Evolutionary conservation across 805 yeast species (phyloP).

Genomic region (Ogataea populi-albae): DNA sequence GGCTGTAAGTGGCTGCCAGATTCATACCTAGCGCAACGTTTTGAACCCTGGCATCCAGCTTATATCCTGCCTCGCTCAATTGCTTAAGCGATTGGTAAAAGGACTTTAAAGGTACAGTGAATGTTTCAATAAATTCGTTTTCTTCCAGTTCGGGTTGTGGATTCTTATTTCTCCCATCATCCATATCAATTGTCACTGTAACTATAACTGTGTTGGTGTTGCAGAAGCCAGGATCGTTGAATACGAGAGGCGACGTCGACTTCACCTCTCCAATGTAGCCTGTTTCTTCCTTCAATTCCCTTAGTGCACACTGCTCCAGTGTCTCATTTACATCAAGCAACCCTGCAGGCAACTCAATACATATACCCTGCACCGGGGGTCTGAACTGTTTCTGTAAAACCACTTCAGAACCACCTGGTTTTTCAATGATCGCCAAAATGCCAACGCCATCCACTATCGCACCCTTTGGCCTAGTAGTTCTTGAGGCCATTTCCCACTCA

Average conservation of each 20-base stretch:
- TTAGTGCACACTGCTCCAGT: constrained; percentile 72
- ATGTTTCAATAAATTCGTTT: constrained; percentile 89
- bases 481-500: constrained; percentile 88
- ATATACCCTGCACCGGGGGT: constrained; percentile 86
- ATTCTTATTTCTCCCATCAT: constrained; percentile 57
- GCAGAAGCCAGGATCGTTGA: constrained; percentile 69
- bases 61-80: constrained; percentile 63
- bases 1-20: constrained; percentile 38
- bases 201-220: constrained; percentile 84
- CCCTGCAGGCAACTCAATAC: constrained; percentile 96
- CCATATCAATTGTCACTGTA: constrained; percentile 71
- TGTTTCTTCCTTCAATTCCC: constrained; percentile 90
- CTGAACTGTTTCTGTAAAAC: constrained; percentile 87
- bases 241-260: constrained; percentile 29
- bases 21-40: constrained; percentile 80
- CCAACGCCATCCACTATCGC: constrained; percentile 87
- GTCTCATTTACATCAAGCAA: constrained; percentile 81
- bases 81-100: constrained; percentile 53
- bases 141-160: constrained; percentile 83
- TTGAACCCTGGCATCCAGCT: constrained; percentile 83
- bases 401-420: constrained; percentile 38
- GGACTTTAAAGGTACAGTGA: constrained; percentile 60
- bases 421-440: constrained; percentile 67
- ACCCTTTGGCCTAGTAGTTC: constrained; percentile 66
- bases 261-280: constrained; percentile 75